These are phyloP conservation scores for Pisolithus thermaeus DNA, from an alignment of 1,284 basidiomycete genomes.

Conservation along the genomic window DNA sequence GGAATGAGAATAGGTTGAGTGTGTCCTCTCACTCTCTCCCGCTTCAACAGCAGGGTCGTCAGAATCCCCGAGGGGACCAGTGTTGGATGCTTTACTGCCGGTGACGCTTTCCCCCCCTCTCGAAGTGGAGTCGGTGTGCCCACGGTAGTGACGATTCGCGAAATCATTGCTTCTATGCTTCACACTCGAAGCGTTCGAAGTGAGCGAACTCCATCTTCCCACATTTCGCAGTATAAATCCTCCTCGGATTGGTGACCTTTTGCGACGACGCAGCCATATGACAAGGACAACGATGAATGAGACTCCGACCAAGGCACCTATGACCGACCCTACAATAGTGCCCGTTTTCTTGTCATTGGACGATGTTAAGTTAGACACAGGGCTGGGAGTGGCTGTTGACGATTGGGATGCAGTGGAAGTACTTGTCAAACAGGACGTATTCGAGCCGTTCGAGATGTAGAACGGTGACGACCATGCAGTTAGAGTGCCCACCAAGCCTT, in stretches of 20 bases:
- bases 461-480: constrained; percentile 29
- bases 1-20: constrained; percentile 10
- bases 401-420: constrained; percentile 14
- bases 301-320: constrained; percentile 34
- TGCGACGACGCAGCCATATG: constrained; percentile 27
- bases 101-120: constrained; percentile 10
- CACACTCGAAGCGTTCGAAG: constrained; percentile 17
- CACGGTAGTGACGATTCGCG: constrained; percentile 9
- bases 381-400: constrained; percentile 2
- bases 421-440: constrained; percentile 34
- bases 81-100: constrained; percentile 12
- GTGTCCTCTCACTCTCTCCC: constrained; percentile 20
- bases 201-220: constrained; percentile 25
- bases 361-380: constrained; percentile 5
- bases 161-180: constrained; percentile 4
- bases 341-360: constrained; percentile 27
- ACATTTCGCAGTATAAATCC: background rate
- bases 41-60: constrained; percentile 15
- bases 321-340: constrained; percentile 36
- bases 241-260: background rate
- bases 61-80: constrained; percentile 16
- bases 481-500: constrained; percentile 15
- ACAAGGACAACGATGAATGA: constrained; percentile 26
- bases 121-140: constrained; percentile 18
- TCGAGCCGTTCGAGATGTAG: constrained; percentile 33